Evolutionary conservation across 176 grass and related monocot genomes (phyloP).

Genomic region (Triticum monococcum): DNA sequence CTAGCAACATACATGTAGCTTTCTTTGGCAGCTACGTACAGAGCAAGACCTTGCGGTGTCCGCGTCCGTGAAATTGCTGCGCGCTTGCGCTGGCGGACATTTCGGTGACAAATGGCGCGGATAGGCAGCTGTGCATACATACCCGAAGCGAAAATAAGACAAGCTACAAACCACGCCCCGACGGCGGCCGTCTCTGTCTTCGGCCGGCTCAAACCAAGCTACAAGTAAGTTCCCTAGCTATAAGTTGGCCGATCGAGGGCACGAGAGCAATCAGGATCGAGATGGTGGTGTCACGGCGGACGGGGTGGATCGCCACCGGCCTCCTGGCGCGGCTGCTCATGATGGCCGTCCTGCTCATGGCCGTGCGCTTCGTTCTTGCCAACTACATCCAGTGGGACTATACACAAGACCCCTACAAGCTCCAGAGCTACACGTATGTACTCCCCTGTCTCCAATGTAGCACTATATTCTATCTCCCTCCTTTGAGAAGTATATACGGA

Average conservation of each 20-base stretch:
- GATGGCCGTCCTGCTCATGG: background rate
- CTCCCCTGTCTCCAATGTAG: no score
- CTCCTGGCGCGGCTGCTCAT: constrained; percentile 5
- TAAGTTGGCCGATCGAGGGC: no score
- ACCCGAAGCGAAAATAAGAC: background rate
- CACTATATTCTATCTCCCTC: no score
- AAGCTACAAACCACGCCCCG: background rate
- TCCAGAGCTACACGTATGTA: constrained; percentile 23
- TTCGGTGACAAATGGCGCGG: constrained; percentile 20
- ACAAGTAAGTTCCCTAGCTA: background rate
- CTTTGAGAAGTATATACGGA: background rate
- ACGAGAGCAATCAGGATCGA: background rate
- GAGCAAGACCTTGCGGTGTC: background rate
- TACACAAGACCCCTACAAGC: background rate
- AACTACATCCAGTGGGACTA: background rate
- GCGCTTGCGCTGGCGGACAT: background rate
- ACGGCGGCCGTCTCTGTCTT: background rate
- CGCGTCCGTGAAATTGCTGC: background rate
- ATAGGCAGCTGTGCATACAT: background rate
- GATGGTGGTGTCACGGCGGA: background rate
- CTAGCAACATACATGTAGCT: background rate
- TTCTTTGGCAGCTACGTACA: background rate
- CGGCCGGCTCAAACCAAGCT: background rate
- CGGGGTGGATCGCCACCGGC: background rate
- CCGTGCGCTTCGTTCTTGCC: background rate